Conservation (phyloP, 2,329 filamentous ascomycete genomes). For the Aspergillus amoenus region DNA sequence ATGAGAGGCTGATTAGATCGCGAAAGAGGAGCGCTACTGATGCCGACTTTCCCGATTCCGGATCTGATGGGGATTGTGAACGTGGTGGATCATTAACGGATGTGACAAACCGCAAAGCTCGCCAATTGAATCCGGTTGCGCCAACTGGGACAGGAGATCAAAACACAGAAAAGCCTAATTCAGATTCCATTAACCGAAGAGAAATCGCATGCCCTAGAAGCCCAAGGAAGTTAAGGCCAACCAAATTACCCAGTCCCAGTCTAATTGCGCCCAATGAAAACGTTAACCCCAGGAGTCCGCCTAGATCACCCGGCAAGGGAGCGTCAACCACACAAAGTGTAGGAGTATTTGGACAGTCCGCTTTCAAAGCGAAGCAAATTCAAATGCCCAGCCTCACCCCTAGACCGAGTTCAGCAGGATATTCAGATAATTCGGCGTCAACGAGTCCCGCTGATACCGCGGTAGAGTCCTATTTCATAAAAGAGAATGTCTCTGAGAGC, state of each 20-base stretch:
- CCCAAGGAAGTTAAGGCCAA: neutral
- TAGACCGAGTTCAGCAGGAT: neutral
- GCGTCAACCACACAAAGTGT: neutral
- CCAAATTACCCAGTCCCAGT: neutral
- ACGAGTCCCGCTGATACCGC: neutral
- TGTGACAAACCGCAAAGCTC: neutral
- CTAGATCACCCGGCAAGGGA: neutral
- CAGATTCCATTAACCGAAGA: neutral
- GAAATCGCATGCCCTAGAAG: neutral
- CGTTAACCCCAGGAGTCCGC: neutral
- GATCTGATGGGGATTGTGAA: slow-evolving; percentile 20
- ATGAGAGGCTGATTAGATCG: neutral
- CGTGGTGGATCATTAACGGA: neutral
- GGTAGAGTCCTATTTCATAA: neutral
- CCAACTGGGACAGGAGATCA: neutral
- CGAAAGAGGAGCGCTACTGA: slow-evolving; percentile 29
- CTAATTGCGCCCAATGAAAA: neutral
- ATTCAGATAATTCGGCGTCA: neutral
- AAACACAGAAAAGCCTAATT: neutral
- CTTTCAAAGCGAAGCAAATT: neutral
- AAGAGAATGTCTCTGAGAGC: neutral
- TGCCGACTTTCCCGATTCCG: slow-evolving; percentile 29
- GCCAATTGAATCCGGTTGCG: neutral
- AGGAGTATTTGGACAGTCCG: neutral
- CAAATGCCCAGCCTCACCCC: slow-evolving; percentile 3